Conservation (phyloP, 129 eudicot species). For the sunflower (Helianthus annuus) region DNA sequence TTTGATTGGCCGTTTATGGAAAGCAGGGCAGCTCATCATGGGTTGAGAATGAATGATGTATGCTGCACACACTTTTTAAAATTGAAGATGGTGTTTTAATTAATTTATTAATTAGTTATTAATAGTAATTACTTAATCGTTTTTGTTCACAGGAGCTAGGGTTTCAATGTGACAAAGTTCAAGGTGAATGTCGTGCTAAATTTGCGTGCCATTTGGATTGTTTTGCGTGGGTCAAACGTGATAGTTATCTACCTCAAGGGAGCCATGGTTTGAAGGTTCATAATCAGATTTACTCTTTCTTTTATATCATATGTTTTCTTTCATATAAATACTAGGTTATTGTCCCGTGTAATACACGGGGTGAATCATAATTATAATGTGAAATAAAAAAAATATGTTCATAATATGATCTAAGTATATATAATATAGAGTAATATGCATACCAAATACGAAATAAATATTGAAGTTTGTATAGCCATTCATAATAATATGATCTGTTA, state of each 20-base stretch:
- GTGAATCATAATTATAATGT: too few relatives aligned
- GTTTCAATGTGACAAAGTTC: slow-evolving; percentile 83
- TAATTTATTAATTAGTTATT: not conserved
- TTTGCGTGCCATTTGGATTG: slow-evolving; percentile 99
- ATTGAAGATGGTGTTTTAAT: not conserved
- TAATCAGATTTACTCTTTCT: slow-evolving; percentile 4
- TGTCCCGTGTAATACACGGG: too few relatives aligned
- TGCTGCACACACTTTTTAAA: slow-evolving; percentile 22
- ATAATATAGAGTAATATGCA: too few relatives aligned
- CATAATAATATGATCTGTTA: too few relatives aligned
- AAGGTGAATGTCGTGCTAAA: slow-evolving; percentile 99
- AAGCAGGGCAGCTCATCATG: slow-evolving; percentile 92
- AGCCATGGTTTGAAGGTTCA: slow-evolving; percentile 97
- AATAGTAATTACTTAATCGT: not conserved
- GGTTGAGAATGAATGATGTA: slow-evolving; percentile 80
- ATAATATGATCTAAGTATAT: too few relatives aligned
- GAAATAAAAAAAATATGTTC: too few relatives aligned
- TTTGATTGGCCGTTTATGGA: slow-evolving; percentile 99
- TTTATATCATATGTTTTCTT: slow-evolving; percentile 11
- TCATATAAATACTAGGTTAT: slow-evolving; percentile 10
- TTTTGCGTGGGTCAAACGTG: slow-evolving; percentile 99
- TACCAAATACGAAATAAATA: too few relatives aligned
- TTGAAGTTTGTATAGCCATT: too few relatives aligned
- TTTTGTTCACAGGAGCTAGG: slow-evolving; percentile 74
- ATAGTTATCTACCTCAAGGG: slow-evolving; percentile 99